These are phyloP conservation scores for Leptoxyphium fumago DNA, from an alignment of 2,329 filamentous ascomycete genomes.

Conservation along the genomic window DNA sequence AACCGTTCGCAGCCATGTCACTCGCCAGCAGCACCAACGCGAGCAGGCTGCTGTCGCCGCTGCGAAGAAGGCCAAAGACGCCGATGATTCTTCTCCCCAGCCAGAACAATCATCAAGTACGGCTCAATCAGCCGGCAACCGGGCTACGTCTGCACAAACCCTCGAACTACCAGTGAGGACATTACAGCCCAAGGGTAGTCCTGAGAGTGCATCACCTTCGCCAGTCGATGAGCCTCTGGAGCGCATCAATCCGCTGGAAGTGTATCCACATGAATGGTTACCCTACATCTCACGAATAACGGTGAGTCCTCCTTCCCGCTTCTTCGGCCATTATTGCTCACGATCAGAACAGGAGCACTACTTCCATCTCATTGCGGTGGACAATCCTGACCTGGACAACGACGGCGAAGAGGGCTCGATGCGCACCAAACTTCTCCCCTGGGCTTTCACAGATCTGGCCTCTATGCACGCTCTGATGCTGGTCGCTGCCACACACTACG, in stretches of 20 bases:
- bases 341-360: background rate
- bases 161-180: constrained; percentile 3
- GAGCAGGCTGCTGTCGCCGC: constrained; percentile 11
- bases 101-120: constrained; percentile 6
- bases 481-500: constrained; percentile 27
- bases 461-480: constrained; percentile 29
- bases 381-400: constrained; percentile 28
- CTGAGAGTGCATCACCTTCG: constrained; percentile 7
- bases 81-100: constrained; percentile 4
- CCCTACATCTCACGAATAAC: constrained; percentile 20
- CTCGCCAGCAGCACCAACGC: constrained; percentile 16
- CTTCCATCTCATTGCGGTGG: constrained; percentile 21
- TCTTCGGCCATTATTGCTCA: background rate
- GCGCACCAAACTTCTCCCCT: constrained; percentile 26
- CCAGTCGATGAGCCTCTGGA: constrained; percentile 10
- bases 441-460: constrained; percentile 26
- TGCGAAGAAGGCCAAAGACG: constrained; percentile 6
- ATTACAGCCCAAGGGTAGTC: constrained; percentile 11
- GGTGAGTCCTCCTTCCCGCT: constrained; percentile 6
- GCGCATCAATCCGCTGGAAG: constrained; percentile 14
- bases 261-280: constrained; percentile 25
- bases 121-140: constrained; percentile 6
- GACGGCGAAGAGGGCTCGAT: constrained; percentile 21
- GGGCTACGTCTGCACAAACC: constrained; percentile 2
- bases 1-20: constrained; percentile 23